phyloP scores from a whole-genome alignment of 2,329 filamentous ascomycete species.

The Remersonia thermophila region DNA sequence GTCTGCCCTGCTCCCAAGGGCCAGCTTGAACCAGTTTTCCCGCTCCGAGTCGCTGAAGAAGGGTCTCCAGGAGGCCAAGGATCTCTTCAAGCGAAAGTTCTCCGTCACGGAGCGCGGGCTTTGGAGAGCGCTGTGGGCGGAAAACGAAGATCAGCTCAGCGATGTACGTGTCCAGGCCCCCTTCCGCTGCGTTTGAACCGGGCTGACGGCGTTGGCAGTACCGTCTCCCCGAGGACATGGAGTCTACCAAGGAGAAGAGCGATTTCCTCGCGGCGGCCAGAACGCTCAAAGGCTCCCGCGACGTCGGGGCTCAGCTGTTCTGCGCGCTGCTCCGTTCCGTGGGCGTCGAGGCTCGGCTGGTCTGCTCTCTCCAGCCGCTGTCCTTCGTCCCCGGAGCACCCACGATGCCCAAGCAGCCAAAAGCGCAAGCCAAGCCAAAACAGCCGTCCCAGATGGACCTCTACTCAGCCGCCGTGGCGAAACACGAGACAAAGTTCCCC shows the following conservation, averaged over 20 bases:
- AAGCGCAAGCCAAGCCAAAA: conserved; percentile 19
- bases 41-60: conserved; percentile 65
- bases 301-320: conserved; percentile 81
- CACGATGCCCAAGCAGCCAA: conserved; percentile 30
- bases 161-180: conserved; percentile 34
- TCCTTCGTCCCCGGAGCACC: conserved; percentile 49
- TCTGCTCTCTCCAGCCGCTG: conserved; percentile 81
- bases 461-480: conserved; percentile 28
- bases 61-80: conserved; percentile 58
- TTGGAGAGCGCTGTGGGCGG: conserved; percentile 62
- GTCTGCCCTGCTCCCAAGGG: conserved; percentile 55
- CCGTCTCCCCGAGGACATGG: conserved; percentile 48
- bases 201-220: conserved; percentile 30
- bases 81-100: conserved; percentile 58
- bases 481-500: conserved; percentile 23
- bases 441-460: conserved; percentile 25
- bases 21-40: conserved; percentile 59
- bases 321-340: conserved; percentile 74
- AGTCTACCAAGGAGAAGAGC: conserved; percentile 53
- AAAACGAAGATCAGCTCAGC: conserved; percentile 47
- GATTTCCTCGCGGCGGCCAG: conserved; percentile 65
- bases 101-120: conserved; percentile 59
- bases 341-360: conserved; percentile 70
- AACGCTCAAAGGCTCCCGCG: conserved; percentile 65
- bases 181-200: conserved; percentile 1